Base-by-base conservation (phyloP, 2,329 filamentous ascomycete species). In the Xylariaceae sp. region DNA sequence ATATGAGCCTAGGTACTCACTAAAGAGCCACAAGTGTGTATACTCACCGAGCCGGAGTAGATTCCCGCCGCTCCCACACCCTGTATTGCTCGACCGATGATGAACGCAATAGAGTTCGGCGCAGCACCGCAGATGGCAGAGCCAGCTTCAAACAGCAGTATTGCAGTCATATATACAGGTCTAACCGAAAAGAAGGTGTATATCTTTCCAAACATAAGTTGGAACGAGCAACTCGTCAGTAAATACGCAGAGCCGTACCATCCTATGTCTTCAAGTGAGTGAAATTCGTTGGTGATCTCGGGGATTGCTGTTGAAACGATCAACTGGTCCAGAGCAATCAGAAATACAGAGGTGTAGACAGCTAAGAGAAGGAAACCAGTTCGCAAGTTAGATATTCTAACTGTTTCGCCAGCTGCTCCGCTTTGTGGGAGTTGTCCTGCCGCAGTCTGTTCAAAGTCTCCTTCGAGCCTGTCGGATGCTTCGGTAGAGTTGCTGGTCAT, bases 211-310 rank as follows among this genome's bases (percentile, higher is more conserved):
- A 68, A 72, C 42, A 67, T 54, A 16, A 71, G 65, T 59, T 73
- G 70, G 51, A 70, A 71, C 42, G 66, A 59, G 45, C 64, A 67
- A 45, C 60, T 63, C 7, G 66, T 68, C 10, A 70, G 56, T 48
- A 70, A 55, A 49, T 68, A 71, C 7, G 66, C 67, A 11, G 61
- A 64, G 22, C 66, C 66, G 55, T 71, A 71, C 68, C 68, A 70
- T 18, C 68, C 66, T 19, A 70, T 38, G 5, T 38, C 34, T 14
- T 13, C 5, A 5, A 38, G 16, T 14, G 9, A 38, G 16, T 38
- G 13, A 55, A 70, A 70, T 36, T 68, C 63, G 49, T 69, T 63
- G 0, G 67, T 69, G 56, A 70, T 70, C 42, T 60, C 61, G 13
- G 67, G 69, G 43, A 71, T 68, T 13, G 69, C 69, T 2, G 69